Percentiles rank a stretch among this genome's conserved stretches.
Conservation (phyloP, 2,329 filamentous ascomycete species). For the Xylaria sp. region DNA sequence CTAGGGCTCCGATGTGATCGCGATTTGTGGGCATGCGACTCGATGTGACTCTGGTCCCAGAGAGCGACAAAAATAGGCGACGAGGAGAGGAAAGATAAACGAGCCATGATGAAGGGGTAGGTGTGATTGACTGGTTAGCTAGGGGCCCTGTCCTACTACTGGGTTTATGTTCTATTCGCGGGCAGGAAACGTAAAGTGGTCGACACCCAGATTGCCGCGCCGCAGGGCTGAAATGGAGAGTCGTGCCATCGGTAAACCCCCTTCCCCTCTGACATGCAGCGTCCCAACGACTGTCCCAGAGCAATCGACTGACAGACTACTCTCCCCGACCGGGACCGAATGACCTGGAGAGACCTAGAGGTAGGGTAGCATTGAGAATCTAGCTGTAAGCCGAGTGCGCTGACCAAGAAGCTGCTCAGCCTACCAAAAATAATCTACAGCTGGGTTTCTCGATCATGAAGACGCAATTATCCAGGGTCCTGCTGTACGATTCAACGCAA, state of each 20-base stretch:
- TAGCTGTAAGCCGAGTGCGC: slow-evolving; percentile 21
- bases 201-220: slow-evolving; percentile 23
- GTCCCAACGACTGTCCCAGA: slow-evolving; percentile 17
- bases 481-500: slow-evolving; percentile 4
- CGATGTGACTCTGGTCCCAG: slow-evolving; percentile 19
- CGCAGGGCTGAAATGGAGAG: slow-evolving; percentile 37
- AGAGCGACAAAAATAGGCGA: slow-evolving; percentile 15
- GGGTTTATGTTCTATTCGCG: slow-evolving; percentile 23
- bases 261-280: slow-evolving; percentile 37
- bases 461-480: neutral
- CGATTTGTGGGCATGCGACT: slow-evolving; percentile 7
- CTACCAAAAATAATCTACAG: slow-evolving; percentile 25
- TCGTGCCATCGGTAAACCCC: slow-evolving; percentile 26
- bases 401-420: slow-evolving; percentile 27
- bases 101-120: slow-evolving; percentile 7
- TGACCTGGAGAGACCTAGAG: slow-evolving; percentile 19
- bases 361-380: slow-evolving; percentile 19
- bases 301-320: slow-evolving; percentile 22
- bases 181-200: neutral
- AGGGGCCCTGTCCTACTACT: neutral
- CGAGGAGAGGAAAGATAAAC: slow-evolving; percentile 14
- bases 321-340: slow-evolving; percentile 24
- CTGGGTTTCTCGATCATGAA: slow-evolving; percentile 3
- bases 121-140: slow-evolving; percentile 19
- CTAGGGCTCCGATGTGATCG: neutral